phyloP scores from a whole-genome alignment of 2,329 filamentous ascomycete species.

The Volutella citrinella region DNA sequence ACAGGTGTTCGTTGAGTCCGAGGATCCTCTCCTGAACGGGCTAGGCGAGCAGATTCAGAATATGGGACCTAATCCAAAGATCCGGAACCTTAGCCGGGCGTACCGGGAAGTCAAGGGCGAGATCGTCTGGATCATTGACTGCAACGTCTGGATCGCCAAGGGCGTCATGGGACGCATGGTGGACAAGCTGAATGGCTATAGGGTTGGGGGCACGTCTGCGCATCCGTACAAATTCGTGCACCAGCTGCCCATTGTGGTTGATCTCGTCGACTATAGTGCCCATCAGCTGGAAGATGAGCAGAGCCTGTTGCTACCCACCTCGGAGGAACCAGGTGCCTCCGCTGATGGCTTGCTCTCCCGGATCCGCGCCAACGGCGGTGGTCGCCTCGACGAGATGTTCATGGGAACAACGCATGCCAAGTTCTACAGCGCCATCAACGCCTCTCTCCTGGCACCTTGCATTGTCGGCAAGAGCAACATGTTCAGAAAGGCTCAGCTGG shows the following conservation, averaged over 20 bases:
- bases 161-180: constrained; percentile 86
- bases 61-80: constrained; percentile 96
- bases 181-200: constrained; percentile 74
- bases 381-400: constrained; percentile 89
- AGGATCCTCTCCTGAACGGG: constrained; percentile 68
- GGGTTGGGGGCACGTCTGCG: constrained; percentile 42
- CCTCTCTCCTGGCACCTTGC: constrained; percentile 85
- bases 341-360: constrained; percentile 16
- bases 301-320: constrained; percentile 31
- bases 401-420: constrained; percentile 93
- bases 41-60: constrained; percentile 47
- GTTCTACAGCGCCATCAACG: constrained; percentile 97
- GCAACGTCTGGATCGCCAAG: constrained; percentile 87
- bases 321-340: too few relatives aligned
- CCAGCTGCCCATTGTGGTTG: constrained; percentile 86
- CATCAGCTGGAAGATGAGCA: constrained; percentile 18
- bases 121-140: constrained; percentile 92
- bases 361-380: constrained; percentile 58
- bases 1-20: constrained; percentile 73
- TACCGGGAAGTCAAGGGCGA: constrained; percentile 87
- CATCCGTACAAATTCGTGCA: constrained; percentile 88
- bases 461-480: constrained; percentile 97
- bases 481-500: constrained; percentile 90
- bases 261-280: constrained; percentile 46
- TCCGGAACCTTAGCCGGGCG: constrained; percentile 90